Base-by-base conservation (phyloP, 169 alveolate species). In the Cryptosporidium ubiquitum region DNA sequence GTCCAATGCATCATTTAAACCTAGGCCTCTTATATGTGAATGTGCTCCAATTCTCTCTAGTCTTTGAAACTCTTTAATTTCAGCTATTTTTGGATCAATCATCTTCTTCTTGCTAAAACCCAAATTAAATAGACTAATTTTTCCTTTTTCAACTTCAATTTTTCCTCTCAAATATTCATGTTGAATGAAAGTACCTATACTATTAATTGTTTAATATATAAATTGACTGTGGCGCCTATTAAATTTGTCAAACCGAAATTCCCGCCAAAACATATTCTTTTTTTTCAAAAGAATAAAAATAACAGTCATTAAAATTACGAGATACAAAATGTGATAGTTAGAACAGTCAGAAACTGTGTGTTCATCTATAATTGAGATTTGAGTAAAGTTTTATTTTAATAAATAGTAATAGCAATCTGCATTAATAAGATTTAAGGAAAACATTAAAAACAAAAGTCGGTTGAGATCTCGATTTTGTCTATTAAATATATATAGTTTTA, bases 1-100 rank as follows among this genome's bases (percentile, higher is more conserved):
- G 69, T 98, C 99, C 66, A 98, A 91, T 39, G 97, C 93, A 70
- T 97, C 99, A 86, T 97, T 99, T 58, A 98, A 94, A 61, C 99
- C 99, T 68, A 98, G 95, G 31, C 99, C 99, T 91, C 99, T 95
- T 71, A 98, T 97, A 92, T 98, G 99, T 20, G 99, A 97, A 92
- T 98, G 99, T 86, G 99, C 99, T 69, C 99, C 99, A 57, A 97
- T 95, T 86, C 99, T 94, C 91, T 97, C 99, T 33, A 96, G 94
- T 89, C 97, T 93, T 14, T 97, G 95, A 33, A 96, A 85, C 55
- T 96, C 98, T 85, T 94, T 94, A 73, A 96, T 96, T 85, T 96
- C 99, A 51, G 93, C 94, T 16, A 94, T 93, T 85, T 94, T 95
- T 23, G 75, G 69, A 14, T 71, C 73, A 51, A 70, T 40, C 85